Conservation (phyloP, 2,329 filamentous ascomycete species). For the Clarireedia hainanense region DNA sequence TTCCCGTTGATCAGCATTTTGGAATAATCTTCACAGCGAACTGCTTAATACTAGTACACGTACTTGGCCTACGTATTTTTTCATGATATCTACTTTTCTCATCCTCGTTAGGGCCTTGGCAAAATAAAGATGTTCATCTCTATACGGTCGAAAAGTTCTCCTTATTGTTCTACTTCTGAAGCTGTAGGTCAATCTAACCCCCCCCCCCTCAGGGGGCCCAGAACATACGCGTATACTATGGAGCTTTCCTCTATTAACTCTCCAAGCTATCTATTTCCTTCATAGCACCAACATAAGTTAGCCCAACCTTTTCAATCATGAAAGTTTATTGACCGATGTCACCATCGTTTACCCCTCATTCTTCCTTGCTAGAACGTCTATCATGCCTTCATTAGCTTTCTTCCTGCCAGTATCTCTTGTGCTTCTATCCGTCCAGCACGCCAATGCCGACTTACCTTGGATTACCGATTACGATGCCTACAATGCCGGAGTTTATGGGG, state of each 20-base stretch:
- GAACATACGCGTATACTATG: too few species aligned
- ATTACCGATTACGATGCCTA: conserved; percentile 2
- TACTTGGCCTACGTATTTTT: too few species aligned
- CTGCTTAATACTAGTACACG: too few species aligned
- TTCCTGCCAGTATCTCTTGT: neutral
- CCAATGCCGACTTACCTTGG: neutral
- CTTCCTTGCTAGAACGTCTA: neutral
- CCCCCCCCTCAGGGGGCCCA: too few species aligned
- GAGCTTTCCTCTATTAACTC: neutral
- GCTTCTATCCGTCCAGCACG: neutral
- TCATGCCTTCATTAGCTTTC: neutral
- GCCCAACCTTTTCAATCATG: neutral
- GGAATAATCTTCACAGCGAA: too few species aligned
- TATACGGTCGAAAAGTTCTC: too few species aligned
- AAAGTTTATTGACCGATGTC: conserved; percentile 3
- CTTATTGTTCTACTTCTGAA: too few species aligned
- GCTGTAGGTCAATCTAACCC: too few species aligned
- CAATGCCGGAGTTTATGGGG: conserved; percentile 1
- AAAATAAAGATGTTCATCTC: too few species aligned
- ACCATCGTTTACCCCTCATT: conserved; percentile 2
- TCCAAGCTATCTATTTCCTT: neutral
- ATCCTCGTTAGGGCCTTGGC: too few species aligned
- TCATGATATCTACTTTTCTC: too few species aligned
- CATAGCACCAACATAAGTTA: neutral
- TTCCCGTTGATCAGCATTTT: too few species aligned